A percentile compares a stretch with the other conserved stretches of the same genome.
Evolutionary conservation across 2,329 filamentous ascomycete species (phyloP).

Genomic region (Neonectria faginata): DNA sequence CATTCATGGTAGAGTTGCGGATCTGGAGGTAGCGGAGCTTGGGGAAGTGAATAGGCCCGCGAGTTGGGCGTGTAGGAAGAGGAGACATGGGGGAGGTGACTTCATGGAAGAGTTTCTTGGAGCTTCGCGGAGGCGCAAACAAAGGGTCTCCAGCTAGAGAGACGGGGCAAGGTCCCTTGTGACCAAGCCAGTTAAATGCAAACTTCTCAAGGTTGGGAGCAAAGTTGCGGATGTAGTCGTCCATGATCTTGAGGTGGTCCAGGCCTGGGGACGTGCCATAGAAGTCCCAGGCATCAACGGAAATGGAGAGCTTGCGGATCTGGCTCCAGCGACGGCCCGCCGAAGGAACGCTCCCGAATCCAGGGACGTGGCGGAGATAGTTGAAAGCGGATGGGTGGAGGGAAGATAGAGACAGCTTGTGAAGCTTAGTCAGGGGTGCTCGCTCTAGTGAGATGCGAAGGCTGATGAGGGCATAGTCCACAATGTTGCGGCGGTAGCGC

Average conservation of each 20-base stretch:
- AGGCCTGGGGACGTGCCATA: slow-evolving; percentile 68
- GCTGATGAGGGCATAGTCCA: slow-evolving; percentile 91
- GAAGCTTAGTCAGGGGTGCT: slow-evolving; percentile 72
- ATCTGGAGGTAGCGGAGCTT: slow-evolving; percentile 76
- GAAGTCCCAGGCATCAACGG: slow-evolving; percentile 78
- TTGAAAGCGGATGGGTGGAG: slow-evolving; percentile 81
- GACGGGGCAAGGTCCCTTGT: slow-evolving; percentile 79
- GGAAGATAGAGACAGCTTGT: slow-evolving; percentile 76
- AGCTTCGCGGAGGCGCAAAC: slow-evolving; percentile 67
- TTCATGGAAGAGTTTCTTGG: slow-evolving; percentile 72
- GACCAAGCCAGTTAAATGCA: slow-evolving; percentile 81
- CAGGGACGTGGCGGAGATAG: slow-evolving; percentile 80
- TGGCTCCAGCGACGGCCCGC: slow-evolving; percentile 81
- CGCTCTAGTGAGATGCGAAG: slow-evolving; percentile 85
- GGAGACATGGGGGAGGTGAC: slow-evolving; percentile 74
- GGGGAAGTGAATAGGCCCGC: slow-evolving; percentile 73
- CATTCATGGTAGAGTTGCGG: slow-evolving; percentile 78
- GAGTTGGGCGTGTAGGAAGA: slow-evolving; percentile 63
- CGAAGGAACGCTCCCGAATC: slow-evolving; percentile 79
- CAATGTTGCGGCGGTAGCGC: slow-evolving; percentile 79
- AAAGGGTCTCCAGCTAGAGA: slow-evolving; percentile 77
- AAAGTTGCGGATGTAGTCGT: slow-evolving; percentile 82
- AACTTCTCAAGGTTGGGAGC: slow-evolving; percentile 75
- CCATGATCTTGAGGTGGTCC: slow-evolving; percentile 81
- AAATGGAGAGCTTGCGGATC: slow-evolving; percentile 78